phyloP scores from a whole-genome alignment of 225 moss, liverwort and hornwort species.

The Climacium dendroides region DNA sequence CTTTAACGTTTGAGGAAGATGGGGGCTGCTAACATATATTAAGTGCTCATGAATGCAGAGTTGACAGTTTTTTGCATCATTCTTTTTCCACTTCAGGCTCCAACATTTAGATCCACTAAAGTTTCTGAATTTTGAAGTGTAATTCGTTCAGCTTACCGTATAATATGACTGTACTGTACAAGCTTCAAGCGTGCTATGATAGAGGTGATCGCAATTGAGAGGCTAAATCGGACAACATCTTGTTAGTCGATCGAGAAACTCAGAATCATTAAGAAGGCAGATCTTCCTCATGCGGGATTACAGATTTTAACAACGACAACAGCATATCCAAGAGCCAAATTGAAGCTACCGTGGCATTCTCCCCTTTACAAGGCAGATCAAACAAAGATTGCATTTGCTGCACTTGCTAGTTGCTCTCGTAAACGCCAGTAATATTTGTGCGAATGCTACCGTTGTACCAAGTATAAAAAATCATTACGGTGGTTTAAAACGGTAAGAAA shows the following conservation, averaged over 20 bases:
- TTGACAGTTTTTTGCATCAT: not conserved
- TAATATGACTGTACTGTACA: not conserved
- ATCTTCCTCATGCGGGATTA: too few species aligned
- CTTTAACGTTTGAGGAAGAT: not conserved
- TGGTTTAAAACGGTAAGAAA: too few species aligned
- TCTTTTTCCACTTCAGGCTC: not conserved
- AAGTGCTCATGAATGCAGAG: not conserved
- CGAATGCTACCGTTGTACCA: too few species aligned
- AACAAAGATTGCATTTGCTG: too few species aligned
- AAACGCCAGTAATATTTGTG: too few species aligned
- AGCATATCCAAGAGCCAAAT: not conserved
- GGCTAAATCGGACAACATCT: not conserved
- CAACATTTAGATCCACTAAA: too few species aligned
- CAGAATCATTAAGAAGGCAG: too few species aligned
- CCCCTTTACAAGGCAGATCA: too few species aligned
- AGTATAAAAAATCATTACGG: too few species aligned
- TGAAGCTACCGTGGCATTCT: not conserved
- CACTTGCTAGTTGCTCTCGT: not conserved
- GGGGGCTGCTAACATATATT: not conserved
- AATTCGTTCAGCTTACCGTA: not conserved
- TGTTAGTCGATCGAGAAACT: not conserved
- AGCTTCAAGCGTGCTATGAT: not conserved
- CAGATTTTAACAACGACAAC: too few species aligned
- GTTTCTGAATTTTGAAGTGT: not conserved
- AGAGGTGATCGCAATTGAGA: not conserved